A percentile compares a stretch with the other conserved stretches of the same genome.
phyloP scores from a whole-genome alignment of 2,329 filamentous ascomycete genomes.

The Pseudogymnoascus sp. region DNA sequence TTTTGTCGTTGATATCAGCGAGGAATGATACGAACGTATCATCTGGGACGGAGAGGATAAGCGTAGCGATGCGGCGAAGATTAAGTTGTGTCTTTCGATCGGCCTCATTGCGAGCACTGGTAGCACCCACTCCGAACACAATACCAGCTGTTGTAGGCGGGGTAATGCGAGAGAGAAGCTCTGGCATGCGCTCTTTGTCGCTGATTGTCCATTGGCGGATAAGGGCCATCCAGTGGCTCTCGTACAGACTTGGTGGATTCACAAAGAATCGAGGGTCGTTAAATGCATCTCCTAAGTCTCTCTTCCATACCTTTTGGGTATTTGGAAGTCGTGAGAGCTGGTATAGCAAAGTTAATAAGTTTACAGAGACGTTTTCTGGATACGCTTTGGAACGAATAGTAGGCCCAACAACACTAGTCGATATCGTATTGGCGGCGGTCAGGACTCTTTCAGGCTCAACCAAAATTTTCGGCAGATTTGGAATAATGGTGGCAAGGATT shows the following conservation, averaged over 20 bases:
- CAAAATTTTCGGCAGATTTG: conserved; percentile 73
- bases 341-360: conserved; percentile 64
- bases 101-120: conserved; percentile 86
- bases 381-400: conserved; percentile 77
- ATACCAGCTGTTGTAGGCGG: conserved; percentile 89
- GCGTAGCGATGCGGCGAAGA: conserved; percentile 69
- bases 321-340: conserved; percentile 70
- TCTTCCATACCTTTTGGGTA: conserved; percentile 85
- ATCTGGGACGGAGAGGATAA: conserved; percentile 67
- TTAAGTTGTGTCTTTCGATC: conserved; percentile 90
- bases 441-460: conserved; percentile 79
- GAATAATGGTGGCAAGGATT: conserved; percentile 71
- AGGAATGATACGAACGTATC: conserved; percentile 78
- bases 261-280: conserved; percentile 82
- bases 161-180: conserved; percentile 69
- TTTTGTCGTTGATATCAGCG: conserved; percentile 65
- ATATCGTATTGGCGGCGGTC: conserved; percentile 71
- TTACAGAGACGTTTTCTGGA: conserved; percentile 71
- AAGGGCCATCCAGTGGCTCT: conserved; percentile 71
- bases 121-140: conserved; percentile 96
- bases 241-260: conserved; percentile 57
- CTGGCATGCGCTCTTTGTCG: conserved; percentile 82
- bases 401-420: conserved; percentile 73
- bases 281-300: conserved; percentile 85
- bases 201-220: conserved; percentile 74